Conservation (phyloP, 1,139 yeast genomes). For the Pichia sp. region DNA sequence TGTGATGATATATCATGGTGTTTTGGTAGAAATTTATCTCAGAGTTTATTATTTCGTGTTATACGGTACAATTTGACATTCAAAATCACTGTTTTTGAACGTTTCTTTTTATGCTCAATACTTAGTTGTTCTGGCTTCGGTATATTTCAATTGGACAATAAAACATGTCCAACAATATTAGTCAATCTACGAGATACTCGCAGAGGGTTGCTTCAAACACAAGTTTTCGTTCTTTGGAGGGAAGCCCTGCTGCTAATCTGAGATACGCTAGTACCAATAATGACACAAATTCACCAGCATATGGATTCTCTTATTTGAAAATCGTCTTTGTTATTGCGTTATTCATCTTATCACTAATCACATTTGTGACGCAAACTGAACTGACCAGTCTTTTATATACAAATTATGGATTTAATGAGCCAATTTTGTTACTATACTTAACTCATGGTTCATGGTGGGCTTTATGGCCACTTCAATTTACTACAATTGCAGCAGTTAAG, state of each 20-base stretch:
- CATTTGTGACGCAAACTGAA: slow-evolving; percentile 78
- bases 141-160: too few relatives aligned
- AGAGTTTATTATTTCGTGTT: too few relatives aligned
- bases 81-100: too few relatives aligned
- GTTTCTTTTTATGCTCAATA: too few relatives aligned
- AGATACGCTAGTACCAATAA: not conserved
- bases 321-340: slow-evolving; percentile 49
- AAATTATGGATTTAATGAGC: slow-evolving; percentile 54
- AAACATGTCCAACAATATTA: too few relatives aligned
- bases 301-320: slow-evolving; percentile 33
- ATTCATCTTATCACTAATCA: slow-evolving; percentile 50
- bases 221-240: not conserved
- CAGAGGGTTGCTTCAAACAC: not conserved
- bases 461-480: slow-evolving; percentile 71
- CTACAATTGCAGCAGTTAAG: slow-evolving; percentile 39
- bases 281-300: not conserved
- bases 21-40: too few relatives aligned
- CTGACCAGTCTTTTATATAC: slow-evolving; percentile 66
- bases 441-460: slow-evolving; percentile 80
- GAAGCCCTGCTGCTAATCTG: not conserved
- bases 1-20: too few relatives aligned
- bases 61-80: too few relatives aligned
- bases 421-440: slow-evolving; percentile 55
- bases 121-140: too few relatives aligned
- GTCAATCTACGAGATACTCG: too few relatives aligned